These are phyloP conservation scores for Orbilia javanica DNA, from an alignment of 2,329 filamentous ascomycete genomes.

Conservation along the genomic window DNA sequence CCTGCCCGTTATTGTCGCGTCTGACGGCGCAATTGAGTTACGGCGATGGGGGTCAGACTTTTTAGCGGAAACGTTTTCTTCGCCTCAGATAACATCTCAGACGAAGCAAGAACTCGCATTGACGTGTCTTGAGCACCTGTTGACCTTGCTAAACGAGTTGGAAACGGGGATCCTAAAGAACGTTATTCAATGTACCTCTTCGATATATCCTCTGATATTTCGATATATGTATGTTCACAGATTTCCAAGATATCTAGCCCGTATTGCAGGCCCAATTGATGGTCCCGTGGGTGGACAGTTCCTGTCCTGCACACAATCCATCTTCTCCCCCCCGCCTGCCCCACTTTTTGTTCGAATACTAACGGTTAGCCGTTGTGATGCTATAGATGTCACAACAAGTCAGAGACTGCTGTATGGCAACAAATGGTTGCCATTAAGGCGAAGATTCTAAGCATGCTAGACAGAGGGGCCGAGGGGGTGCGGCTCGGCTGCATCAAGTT, in stretches of 20 bases:
- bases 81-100: conserved; percentile 80
- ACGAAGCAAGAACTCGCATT: conserved; percentile 84
- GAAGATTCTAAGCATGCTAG: conserved; percentile 89
- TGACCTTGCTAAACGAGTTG: conserved; percentile 77
- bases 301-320: not conserved
- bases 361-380: conserved; percentile 50
- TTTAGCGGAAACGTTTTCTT: conserved; percentile 93
- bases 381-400: conserved; percentile 84
- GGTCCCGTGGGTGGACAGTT: not conserved
- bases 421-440: conserved; percentile 89
- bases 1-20: conserved; percentile 85
- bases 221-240: conserved; percentile 83
- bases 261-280: conserved; percentile 1
- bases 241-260: conserved; percentile 23
- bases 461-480: conserved; percentile 79
- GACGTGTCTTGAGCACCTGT: conserved; percentile 81
- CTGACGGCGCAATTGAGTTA: conserved; percentile 78
- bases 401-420: conserved; percentile 86
- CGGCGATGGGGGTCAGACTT: conserved; percentile 97
- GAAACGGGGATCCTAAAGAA: conserved; percentile 86
- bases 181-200: conserved; percentile 87
- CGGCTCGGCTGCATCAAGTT: conserved; percentile 98
- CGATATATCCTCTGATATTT: conserved; percentile 91
- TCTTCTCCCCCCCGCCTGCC: conserved; percentile 5
- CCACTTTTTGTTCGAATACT: conserved; percentile 59